Base-by-base conservation (phyloP, 1,284 basidiomycete genomes). In the Athelia psychrophila region DNA sequence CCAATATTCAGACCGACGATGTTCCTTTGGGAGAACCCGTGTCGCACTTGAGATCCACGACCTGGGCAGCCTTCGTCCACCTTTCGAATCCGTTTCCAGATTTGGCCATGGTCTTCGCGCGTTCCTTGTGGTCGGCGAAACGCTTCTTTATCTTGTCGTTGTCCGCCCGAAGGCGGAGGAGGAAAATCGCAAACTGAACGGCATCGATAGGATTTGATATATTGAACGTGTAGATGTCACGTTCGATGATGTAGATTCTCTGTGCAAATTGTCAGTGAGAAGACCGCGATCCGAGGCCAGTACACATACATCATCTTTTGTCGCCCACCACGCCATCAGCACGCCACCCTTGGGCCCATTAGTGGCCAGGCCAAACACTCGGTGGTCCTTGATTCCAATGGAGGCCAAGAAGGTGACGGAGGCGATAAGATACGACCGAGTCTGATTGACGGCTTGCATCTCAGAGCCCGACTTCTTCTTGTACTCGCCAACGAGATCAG, bases 191-290 rank as follows among this genome's bases (percentile, higher is more conserved):
- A 35, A 35, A 35, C 10, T 35, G 33, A n/a, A 35, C 10, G 33
- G 33, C 33, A 12, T 35, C 12, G n/a, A 35, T 10, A 10, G 48
- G 44, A 44, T 25, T 38, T 48, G 44, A 18, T 8, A 53, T 40
- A 44, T 46, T 38, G 57, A 35, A 35, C n/a, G 33, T 35, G n/a
- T n/a, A n/a, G n/a, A n/a, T 35, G 33, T 35, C n/a, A 12, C 33
- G 33, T n/a, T 35, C 33, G 12, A 35, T 35, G 33, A 35, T 35
- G n/a, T 35, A 35, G n/a, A 35, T 35, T 35, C n/a, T 35, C 33
- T 35, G 12, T 12, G 33, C 33, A 35, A 10, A 35, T n/a, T 35
- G 33, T n/a, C 33, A 35, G 33, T 12, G n/a, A n/a, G n/a, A n/a
- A n/a, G n/a, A n/a, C n/a, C n/a, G n/a, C n/a, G n/a, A n/a, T n/a